A percentile compares a stretch with the other conserved stretches of the same genome.
These are phyloP conservation scores for Aureobasidium musti DNA, from an alignment of 2,329 filamentous ascomycete genomes.

Conservation along the genomic window DNA sequence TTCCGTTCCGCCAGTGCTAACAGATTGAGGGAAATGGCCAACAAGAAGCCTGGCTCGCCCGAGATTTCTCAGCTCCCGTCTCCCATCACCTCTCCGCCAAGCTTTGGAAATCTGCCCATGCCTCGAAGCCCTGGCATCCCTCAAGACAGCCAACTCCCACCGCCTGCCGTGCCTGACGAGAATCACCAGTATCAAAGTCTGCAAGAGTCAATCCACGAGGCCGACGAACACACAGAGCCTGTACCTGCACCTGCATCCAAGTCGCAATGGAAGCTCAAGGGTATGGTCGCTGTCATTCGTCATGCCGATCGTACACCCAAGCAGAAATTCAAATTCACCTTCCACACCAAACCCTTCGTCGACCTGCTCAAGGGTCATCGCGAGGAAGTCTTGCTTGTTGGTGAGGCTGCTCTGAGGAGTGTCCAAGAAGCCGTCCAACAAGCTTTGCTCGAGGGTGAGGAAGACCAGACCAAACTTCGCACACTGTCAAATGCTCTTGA, in stretches of 20 bases:
- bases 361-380: conserved; percentile 92
- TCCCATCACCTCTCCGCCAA: conserved; percentile 49
- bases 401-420: conserved; percentile 82
- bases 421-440: conserved; percentile 84
- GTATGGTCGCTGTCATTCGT: conserved; percentile 92
- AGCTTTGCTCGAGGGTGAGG: conserved; percentile 74
- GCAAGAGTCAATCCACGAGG: conserved; percentile 26
- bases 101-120: conserved; percentile 41
- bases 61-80: conserved; percentile 47
- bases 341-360: conserved; percentile 95
- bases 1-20: conserved; percentile 67
- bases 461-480: conserved; percentile 84
- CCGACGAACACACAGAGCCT: conserved; percentile 31
- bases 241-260: conserved; percentile 64
- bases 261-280: conserved; percentile 97
- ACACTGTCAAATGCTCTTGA: conserved; percentile 81
- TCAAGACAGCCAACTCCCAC: conserved; percentile 36
- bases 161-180: conserved; percentile 35
- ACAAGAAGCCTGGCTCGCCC: conserved; percentile 48
- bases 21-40: conserved; percentile 52
- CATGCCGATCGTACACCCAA: conserved; percentile 98
- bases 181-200: conserved; percentile 31
- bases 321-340: conserved; percentile 99
- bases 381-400: conserved; percentile 92
- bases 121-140: conserved; percentile 32